Base-by-base conservation (phyloP, 2,329 filamentous ascomycete species). In the Penicillium glabrum region DNA sequence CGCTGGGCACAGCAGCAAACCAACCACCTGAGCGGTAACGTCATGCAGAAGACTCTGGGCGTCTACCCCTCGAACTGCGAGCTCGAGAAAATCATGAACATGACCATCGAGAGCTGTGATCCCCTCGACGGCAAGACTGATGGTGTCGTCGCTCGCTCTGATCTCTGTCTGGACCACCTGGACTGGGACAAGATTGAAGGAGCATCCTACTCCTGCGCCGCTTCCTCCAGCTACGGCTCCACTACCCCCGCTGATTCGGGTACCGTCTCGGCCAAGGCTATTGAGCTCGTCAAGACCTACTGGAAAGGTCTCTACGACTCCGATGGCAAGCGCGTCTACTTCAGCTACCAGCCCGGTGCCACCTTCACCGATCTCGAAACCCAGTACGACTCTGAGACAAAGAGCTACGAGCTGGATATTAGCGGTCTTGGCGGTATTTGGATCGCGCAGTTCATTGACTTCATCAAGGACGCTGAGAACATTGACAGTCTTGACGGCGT, bases 71-170 rank as follows among this genome's bases (percentile, higher is more conserved):
- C 76, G 1, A 66, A 33, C 66, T 80, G 59, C 80, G 80, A 81
- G 49, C 63, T 84, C 14, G 71, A 75, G 6, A 79, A 78, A 63
- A 83, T 85, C 41, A 73, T 80, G 9, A 84, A 83, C 63, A 69
- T 73, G 49, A 84, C 82, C 0, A 82, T 85, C 43, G 70, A 71
- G 2, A 75, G 75, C 26, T 86, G 82, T 54, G 82, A 85, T 59
- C 49, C 75, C 5, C 69, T 85, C 7, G 83, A 85, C 55, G 82
- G 83, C 1, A 71, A 73, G 49, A 73, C 70, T 0, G 82, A 85
- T 51, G 82, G 82, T 2, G 79, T 85, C 3, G 73, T 85, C 19
- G 69, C 75, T 6, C 73, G 79, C 4, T 75, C 75, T 1, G 78
- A 80, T 55, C 69, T 81, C 1, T 81, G 78, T 71, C 71, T 71